Evolutionary conservation across 2,329 filamentous ascomycete genomes (phyloP).

Genomic region (Pestalotiopsis sp.): DNA sequence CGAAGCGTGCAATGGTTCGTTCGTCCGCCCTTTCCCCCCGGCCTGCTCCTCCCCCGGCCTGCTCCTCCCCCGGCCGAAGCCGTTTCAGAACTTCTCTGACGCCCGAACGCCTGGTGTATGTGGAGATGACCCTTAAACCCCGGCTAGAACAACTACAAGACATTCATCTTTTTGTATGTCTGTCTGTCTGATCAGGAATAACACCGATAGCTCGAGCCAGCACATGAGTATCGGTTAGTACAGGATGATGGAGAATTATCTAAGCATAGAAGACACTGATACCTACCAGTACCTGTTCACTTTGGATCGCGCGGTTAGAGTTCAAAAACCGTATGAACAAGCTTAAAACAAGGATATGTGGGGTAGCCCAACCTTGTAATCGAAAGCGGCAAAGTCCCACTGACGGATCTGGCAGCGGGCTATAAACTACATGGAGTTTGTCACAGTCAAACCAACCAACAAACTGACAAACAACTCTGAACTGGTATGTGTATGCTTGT

Average conservation of each 20-base stretch:
- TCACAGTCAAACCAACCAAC: no score
- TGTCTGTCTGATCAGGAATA: background rate
- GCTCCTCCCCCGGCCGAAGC: background rate
- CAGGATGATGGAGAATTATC: background rate
- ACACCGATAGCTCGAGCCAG: background rate
- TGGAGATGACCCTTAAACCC: background rate
- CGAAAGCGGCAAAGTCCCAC: background rate
- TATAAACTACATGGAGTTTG: no score
- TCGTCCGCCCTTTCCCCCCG: background rate
- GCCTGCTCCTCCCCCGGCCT: background rate
- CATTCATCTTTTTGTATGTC: background rate
- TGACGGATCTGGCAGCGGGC: background rate
- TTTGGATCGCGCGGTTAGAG: background rate
- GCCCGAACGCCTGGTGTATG: background rate
- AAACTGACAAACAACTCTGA: no score
- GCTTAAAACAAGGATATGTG: constrained; percentile 11
- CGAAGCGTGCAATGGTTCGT: background rate
- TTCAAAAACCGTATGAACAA: constrained; percentile 1
- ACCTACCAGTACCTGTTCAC: background rate
- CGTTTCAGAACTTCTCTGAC: background rate
- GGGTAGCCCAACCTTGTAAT: background rate
- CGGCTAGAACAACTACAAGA: background rate
- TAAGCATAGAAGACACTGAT: background rate
- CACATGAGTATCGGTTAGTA: background rate
- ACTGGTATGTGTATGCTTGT: no score